Conservation (phyloP, 768 basidiomycete genomes). For the Kwoniella heveanensis region DNA sequence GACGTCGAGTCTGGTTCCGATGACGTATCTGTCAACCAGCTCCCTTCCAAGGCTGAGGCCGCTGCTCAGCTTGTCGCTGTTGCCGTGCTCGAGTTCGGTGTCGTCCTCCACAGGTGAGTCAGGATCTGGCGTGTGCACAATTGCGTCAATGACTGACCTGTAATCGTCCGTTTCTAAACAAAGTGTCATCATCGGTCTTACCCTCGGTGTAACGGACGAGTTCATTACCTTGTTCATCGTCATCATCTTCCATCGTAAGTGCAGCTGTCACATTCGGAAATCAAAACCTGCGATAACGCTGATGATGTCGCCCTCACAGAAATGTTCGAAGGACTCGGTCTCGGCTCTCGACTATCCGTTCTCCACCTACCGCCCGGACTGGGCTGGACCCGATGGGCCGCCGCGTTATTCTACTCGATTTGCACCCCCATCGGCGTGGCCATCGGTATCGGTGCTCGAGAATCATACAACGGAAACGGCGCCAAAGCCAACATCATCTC, state of each 20-base stretch:
- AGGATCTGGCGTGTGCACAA: not conserved
- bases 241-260: conserved; percentile 85
- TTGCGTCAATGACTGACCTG: not conserved
- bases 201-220: conserved; percentile 78
- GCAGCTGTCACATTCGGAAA: no score
- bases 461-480: conserved; percentile 78
- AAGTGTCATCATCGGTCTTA: conserved; percentile 85
- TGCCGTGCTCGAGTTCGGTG: conserved; percentile 91
- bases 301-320: conserved; percentile 63
- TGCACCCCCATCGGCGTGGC: conserved; percentile 78
- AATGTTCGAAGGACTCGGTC: conserved; percentile 89
- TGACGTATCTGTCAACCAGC: conserved; percentile 26
- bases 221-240: conserved; percentile 90
- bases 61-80: conserved; percentile 78
- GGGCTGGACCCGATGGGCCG: conserved; percentile 46
- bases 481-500: conserved; percentile 76
- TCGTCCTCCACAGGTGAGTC: conserved; percentile 74
- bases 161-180: no score
- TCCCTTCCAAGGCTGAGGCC: conserved; percentile 42
- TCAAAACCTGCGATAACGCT: no score
- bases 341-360: conserved; percentile 84
- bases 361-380: conserved; percentile 59
- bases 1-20: conserved; percentile 26
- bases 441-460: conserved; percentile 63
- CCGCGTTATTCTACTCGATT: conserved; percentile 47